Evolutionary conservation across 2,329 filamentous ascomycete species (phyloP), one percentile per base, ranked within the genome.

Genomic region (Trichoderma sp.): DNA sequence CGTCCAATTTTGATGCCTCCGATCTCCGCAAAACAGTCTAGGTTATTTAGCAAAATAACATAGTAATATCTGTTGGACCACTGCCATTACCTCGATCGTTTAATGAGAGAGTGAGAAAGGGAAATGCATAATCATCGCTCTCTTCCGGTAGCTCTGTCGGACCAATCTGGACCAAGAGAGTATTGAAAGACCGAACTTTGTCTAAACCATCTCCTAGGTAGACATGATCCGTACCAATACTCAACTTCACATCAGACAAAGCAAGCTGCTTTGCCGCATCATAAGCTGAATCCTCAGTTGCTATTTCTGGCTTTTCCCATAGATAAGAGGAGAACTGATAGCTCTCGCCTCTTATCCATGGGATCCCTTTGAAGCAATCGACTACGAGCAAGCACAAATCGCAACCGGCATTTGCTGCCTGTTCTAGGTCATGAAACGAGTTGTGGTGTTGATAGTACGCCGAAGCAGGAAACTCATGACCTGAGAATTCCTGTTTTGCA

Each of bases 361-460:
- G 32, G 28, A 55, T 67, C 1, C 69, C 63, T 30, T 71, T 71
- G 32, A 71, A 67, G 36, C 53, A 61, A 3, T 66, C 69, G 2
- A 50, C 8, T 58, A 71, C 67, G 26, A 71, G 62, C 28, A 28
- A n/a, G 39, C 69, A 71, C 12, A 71, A 66, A 20, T 67, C 53
- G 34, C 62, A 67, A 20, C 69, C 69, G 11, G 17, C 62, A 9
- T 30, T 36, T n/a, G 69, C 69, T 4, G 69, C 47, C 39, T 53
- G 34, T n/a, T 57, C 69, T 20, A 71, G 28, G 6, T 50, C 69
- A 9, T 26, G 32, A 57, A 71, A 71, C 17, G 69, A 67, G n/a
- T 3, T 20, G 39, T 71, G 69, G 53, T 71, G 69, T 30, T 67
- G 28, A 17, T 67, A 71, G 28, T 34, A 67, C 11, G 69, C 69